phyloP scores from a whole-genome alignment of 306 rosid species.

The Malus orientalis region DNA sequence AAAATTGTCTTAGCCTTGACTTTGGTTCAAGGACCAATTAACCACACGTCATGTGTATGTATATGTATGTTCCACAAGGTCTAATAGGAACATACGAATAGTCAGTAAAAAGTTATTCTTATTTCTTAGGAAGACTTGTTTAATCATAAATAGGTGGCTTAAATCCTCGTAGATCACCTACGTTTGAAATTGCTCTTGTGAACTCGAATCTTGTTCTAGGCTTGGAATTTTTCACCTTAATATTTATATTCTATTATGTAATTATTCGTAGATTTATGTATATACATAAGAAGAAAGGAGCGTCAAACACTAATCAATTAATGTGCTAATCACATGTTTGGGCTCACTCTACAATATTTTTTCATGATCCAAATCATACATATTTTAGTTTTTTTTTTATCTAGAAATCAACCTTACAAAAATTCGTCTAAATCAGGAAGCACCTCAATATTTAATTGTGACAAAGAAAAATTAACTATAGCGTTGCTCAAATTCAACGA shows the following conservation, averaged over 20 bases:
- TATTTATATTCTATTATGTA: too few species aligned
- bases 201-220: background rate
- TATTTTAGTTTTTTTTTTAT: too few species aligned
- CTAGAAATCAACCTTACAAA: background rate
- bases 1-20: slow-evolving; percentile 10
- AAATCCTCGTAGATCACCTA: background rate
- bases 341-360: background rate
- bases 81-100: background rate
- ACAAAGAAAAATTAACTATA: too few species aligned
- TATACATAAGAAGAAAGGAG: too few species aligned
- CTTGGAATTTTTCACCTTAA: background rate
- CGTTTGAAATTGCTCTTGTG: background rate
- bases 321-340: too few species aligned
- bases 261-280: too few species aligned
- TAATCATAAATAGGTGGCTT: background rate
- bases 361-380: too few species aligned
- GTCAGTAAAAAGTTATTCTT: background rate
- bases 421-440: too few species aligned
- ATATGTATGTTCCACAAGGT: background rate
- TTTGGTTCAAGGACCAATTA: background rate
- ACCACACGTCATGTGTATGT: background rate
- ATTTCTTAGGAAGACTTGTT: background rate
- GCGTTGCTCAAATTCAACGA: background rate
- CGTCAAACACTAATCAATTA: too few species aligned
- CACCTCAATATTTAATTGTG: background rate